These are phyloP conservation scores for Xylariaceae sp. DNA, from an alignment of 2,329 filamentous ascomycete genomes.

Conservation along the genomic window DNA sequence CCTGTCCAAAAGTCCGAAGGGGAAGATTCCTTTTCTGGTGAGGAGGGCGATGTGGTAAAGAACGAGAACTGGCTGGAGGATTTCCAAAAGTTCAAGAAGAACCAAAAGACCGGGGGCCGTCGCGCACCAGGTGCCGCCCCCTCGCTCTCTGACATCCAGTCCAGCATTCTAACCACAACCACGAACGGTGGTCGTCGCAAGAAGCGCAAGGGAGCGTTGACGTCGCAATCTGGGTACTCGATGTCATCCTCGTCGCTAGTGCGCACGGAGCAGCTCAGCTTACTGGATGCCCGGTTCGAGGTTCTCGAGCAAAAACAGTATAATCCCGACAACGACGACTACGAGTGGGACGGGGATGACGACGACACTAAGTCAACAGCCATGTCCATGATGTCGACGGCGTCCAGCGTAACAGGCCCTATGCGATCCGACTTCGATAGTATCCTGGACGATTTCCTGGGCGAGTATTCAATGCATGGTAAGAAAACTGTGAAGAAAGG, in stretches of 20 bases:
- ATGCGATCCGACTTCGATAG: constrained; percentile 75
- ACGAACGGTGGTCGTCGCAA: constrained; percentile 77
- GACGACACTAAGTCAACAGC: constrained; percentile 31
- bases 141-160: constrained; percentile 60
- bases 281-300: constrained; percentile 88
- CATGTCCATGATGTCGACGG: constrained; percentile 54
- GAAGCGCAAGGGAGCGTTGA: constrained; percentile 93
- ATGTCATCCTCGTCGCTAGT: constrained; percentile 87
- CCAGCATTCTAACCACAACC: constrained; percentile 67
- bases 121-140: constrained; percentile 33
- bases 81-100: constrained; percentile 91
- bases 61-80: constrained; percentile 84
- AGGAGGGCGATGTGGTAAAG: constrained; percentile 44
- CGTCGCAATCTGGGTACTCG: constrained; percentile 78
- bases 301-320: constrained; percentile 76
- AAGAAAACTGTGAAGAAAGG: constrained; percentile 76
- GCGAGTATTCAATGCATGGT: constrained; percentile 62
- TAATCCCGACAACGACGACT: constrained; percentile 46
- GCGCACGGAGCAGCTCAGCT: constrained; percentile 77
- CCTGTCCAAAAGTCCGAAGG: constrained; percentile 11
- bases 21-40: constrained; percentile 27
- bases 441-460: constrained; percentile 91
- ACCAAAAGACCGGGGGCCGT: constrained; percentile 47
- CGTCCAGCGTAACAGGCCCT: constrained; percentile 62
- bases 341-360: constrained; percentile 38